These are phyloP conservation scores for Metarhizium album DNA, from an alignment of 2,329 filamentous ascomycete species.

Conservation along the genomic window DNA sequence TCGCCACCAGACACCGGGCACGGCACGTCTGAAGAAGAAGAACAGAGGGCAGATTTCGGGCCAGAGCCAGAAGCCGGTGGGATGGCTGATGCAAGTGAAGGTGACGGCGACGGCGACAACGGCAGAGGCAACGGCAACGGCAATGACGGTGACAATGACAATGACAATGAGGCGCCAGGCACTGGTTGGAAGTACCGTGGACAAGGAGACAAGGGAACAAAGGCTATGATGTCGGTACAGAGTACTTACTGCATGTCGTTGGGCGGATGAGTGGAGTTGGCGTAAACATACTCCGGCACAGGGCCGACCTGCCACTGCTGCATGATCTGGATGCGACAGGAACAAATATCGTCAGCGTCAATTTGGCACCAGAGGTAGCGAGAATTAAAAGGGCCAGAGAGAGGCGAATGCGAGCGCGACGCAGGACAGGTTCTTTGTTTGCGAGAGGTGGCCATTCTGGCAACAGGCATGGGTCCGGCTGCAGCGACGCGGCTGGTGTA, in stretches of 20 bases:
- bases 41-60: background rate
- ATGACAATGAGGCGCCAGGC: background rate
- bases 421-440: slow-evolving; percentile 5
- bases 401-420: slow-evolving; percentile 7
- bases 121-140: no score
- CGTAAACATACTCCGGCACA: slow-evolving; percentile 48
- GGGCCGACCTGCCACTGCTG: slow-evolving; percentile 52
- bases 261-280: slow-evolving; percentile 41
- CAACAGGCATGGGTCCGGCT: slow-evolving; percentile 11
- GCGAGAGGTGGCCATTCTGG: slow-evolving; percentile 6
- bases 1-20: background rate
- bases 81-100: background rate
- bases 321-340: slow-evolving; percentile 35
- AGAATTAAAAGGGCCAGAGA: slow-evolving; percentile 3
- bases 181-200: slow-evolving; percentile 16
- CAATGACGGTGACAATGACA: background rate
- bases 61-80: background rate
- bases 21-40: no score
- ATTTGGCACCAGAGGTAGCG: slow-evolving; percentile 9
- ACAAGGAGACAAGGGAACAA: slow-evolving; percentile 12
- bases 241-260: slow-evolving; percentile 52
- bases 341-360: slow-evolving; percentile 15
- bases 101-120: background rate
- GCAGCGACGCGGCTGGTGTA: slow-evolving; percentile 13
- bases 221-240: slow-evolving; percentile 22